Evolutionary conservation across 2,329 filamentous ascomycete species (phyloP).

Genomic region (Arthrocladium fulminans): DNA sequence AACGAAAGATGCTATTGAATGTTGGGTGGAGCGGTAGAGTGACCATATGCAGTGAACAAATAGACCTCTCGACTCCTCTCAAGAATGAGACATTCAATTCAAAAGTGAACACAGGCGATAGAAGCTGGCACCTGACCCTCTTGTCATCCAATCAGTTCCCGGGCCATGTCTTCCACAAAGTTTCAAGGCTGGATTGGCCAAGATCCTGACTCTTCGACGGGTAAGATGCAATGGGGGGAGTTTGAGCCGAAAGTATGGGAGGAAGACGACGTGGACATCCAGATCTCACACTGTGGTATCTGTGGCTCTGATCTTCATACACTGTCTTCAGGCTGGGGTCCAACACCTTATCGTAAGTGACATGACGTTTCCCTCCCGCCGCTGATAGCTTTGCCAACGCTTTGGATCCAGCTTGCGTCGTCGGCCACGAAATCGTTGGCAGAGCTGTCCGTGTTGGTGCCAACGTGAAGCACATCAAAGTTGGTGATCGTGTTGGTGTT

Average conservation of each 20-base stretch:
- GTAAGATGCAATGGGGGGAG: constrained; percentile 29
- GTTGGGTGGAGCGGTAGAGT: too few relatives aligned
- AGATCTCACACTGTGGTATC: constrained; percentile 55
- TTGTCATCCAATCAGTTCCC: too few relatives aligned
- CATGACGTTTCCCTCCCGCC: too few relatives aligned
- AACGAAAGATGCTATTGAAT: too few relatives aligned
- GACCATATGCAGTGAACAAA: too few relatives aligned
- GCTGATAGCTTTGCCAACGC: too few relatives aligned
- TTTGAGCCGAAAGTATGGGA: constrained; percentile 39
- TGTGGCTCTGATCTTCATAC: constrained; percentile 51
- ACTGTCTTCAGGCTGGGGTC: not conserved
- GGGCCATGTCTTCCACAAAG: too few relatives aligned
- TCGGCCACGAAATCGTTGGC: constrained; percentile 59
- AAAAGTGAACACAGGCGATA: too few relatives aligned
- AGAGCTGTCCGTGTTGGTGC: constrained; percentile 47
- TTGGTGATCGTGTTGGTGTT: constrained; percentile 56
- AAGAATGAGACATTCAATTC: too few relatives aligned
- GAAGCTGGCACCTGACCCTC: too few relatives aligned
- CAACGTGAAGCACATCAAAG: constrained; percentile 38
- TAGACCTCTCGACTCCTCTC: too few relatives aligned
- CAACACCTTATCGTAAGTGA: constrained; percentile 32
- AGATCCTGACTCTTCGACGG: constrained; percentile 39
- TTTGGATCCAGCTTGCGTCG: too few relatives aligned
- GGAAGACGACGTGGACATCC: constrained; percentile 56
- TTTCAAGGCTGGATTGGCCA: constrained; percentile 51